Conservation (phyloP, 768 basidiomycete genomes). For the Tremella yokohamensis region DNA sequence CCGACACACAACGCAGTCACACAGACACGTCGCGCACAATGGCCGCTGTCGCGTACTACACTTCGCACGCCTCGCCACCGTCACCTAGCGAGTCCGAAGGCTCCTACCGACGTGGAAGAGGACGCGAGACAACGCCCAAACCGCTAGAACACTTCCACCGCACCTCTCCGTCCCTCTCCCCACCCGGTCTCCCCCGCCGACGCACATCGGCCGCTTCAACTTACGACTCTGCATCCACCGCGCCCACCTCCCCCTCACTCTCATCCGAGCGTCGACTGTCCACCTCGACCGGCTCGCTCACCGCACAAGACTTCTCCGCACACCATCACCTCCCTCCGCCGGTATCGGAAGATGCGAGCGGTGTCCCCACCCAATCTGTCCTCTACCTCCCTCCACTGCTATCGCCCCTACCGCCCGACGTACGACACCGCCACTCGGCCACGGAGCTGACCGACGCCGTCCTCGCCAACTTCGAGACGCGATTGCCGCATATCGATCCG, state of each 20-base stretch:
- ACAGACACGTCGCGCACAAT: too few relatives aligned
- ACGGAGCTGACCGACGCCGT: conserved; percentile 11
- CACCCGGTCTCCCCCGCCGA: too few relatives aligned
- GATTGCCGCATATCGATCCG: conserved; percentile 79
- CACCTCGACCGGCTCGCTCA: background rate
- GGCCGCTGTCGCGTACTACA: too few relatives aligned
- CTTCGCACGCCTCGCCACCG: too few relatives aligned
- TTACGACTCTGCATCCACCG: background rate
- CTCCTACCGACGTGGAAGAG: too few relatives aligned
- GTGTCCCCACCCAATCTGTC: conserved; percentile 49
- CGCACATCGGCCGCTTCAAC: too few relatives aligned
- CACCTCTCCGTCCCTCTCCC: too few relatives aligned
- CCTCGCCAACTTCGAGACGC: conserved; percentile 62
- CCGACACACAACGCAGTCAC: too few relatives aligned
- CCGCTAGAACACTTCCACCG: too few relatives aligned
- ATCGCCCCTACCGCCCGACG: conserved; percentile 58
- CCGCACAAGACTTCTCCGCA: conserved; percentile 10
- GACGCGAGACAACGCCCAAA: too few relatives aligned
- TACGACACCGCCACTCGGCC: conserved; percentile 5
- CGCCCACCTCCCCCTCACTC: conserved; percentile 2
- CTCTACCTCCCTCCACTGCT: conserved; percentile 82
- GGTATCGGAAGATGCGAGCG: conserved; percentile 3
- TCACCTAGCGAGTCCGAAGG: too few relatives aligned
- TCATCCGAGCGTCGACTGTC: background rate
- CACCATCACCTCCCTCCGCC: conserved; percentile 35